These are phyloP conservation scores for Coemansia sp. DNA, from an alignment of 192 early-diverging fungal species.

Conservation along the genomic window DNA sequence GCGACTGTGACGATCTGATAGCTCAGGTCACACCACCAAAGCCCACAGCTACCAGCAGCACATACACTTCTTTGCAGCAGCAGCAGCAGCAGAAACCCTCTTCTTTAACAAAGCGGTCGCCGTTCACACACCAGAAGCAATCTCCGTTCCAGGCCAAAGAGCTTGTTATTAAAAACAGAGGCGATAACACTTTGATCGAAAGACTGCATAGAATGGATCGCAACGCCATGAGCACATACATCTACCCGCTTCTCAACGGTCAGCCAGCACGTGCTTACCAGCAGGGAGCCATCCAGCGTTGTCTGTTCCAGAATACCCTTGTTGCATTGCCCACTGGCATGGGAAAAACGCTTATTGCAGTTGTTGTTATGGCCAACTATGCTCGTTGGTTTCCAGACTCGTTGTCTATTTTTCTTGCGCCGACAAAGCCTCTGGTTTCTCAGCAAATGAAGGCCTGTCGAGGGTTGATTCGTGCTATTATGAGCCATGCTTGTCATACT, in stretches of 20 bases:
- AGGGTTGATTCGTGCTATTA: slow-evolving; percentile 73
- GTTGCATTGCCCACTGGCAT: slow-evolving; percentile 84
- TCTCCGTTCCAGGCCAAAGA: slow-evolving; percentile 24
- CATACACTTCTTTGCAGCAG: not conserved
- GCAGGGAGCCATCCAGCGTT: slow-evolving; percentile 76
- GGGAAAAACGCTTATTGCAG: slow-evolving; percentile 95
- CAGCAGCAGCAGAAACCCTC: not conserved
- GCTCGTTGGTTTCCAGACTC: slow-evolving; percentile 89
- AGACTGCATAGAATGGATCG: slow-evolving; percentile 32
- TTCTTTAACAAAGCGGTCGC: not conserved
- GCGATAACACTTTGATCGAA: slow-evolving; percentile 47
- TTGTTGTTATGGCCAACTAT: slow-evolving; percentile 90
- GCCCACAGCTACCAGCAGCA: not conserved
- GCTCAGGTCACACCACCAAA: not conserved
- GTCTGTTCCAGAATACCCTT: slow-evolving; percentile 82
- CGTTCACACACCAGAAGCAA: not conserved
- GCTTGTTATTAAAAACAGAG: slow-evolving; percentile 22
- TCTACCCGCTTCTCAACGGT: slow-evolving; percentile 48
- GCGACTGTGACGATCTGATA: slow-evolving; percentile 31
- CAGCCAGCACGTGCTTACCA: slow-evolving; percentile 79
- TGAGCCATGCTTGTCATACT: slow-evolving; percentile 57
- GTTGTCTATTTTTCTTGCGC: slow-evolving; percentile 88
- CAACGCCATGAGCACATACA: slow-evolving; percentile 35
- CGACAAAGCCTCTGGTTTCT: slow-evolving; percentile 86
- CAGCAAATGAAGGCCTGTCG: slow-evolving; percentile 91